A percentile compares a stretch with the other conserved stretches of the same genome.
phyloP scores from a whole-genome alignment of 2,329 filamentous ascomycete genomes.

The Neofusicoccum sp. region DNA sequence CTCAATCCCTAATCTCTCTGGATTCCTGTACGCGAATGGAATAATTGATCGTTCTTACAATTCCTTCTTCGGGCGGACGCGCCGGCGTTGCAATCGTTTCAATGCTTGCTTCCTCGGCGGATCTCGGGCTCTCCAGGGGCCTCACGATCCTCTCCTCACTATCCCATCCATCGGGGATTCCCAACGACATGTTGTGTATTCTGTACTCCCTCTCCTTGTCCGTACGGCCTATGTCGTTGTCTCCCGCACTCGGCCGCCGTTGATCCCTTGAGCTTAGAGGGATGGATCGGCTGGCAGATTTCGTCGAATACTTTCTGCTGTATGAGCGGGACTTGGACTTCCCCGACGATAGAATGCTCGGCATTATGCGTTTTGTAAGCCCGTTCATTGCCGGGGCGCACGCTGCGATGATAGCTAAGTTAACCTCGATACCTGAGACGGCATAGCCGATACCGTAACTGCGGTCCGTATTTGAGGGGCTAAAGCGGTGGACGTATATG shows the following conservation, averaged over 20 bases:
- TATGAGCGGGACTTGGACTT: constrained; percentile 16
- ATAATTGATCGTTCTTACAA: background rate
- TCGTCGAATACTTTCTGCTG: background rate
- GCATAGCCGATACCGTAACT: constrained; percentile 38
- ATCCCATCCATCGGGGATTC: constrained; percentile 1
- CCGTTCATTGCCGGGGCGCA: constrained; percentile 55
- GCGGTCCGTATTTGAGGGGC: constrained; percentile 31
- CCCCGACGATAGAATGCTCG: constrained; percentile 29
- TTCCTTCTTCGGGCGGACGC: background rate
- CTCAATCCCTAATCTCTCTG: background rate
- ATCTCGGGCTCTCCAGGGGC: background rate
- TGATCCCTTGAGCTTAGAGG: constrained; percentile 2
- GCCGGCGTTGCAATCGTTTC: background rate
- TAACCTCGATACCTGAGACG: constrained; percentile 40
- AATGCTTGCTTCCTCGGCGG: background rate
- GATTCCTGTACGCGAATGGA: background rate
- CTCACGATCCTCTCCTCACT: constrained; percentile 6
- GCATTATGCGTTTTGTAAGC: constrained; percentile 38
- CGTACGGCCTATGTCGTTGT: background rate
- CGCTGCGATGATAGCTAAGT: constrained; percentile 52
- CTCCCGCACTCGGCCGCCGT: background rate
- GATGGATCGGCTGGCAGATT: background rate
- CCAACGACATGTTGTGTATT: constrained; percentile 10
- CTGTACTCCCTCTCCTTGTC: constrained; percentile 5
- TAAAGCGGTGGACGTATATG: constrained; percentile 41